Base-by-base conservation (phyloP, 306 rosid species). In the Quercus glauca region DNA sequence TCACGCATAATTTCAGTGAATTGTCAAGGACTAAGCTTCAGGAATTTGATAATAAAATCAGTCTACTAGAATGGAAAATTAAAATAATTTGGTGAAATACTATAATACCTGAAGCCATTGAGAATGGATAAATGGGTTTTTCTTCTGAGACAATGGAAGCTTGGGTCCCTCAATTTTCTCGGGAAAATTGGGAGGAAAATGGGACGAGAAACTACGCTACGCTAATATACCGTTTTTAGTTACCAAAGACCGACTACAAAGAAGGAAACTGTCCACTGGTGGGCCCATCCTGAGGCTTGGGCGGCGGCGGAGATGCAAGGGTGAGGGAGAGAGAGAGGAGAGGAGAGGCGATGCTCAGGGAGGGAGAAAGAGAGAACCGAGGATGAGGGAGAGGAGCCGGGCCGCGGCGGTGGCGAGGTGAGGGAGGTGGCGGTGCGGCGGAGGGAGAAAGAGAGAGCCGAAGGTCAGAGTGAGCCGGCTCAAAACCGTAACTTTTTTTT, bases 91-190 rank as follows among this genome's bases (percentile, higher is more conserved):
- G 4, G 18, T 55, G 18, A 19, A 28, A 6, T 1, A n/a, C 28
- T 25, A 17, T 55, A 77, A 20, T 61, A 91, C 97, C 98, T 78
- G 98, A 89, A 73, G 95, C 91, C 98, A 91, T 93, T 29, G 78
- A 70, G 49, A 21, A 71, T 11, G 71, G 56, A 69, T 75, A 65
- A 31, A 17, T 64, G 15, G 0, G 41, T 2, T 35, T 57, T 55
- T 68, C 72, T 41, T 18, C 26, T 21, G 17, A 53, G 73, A 57
- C 6, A 63, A 49, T 9, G 13, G 71, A 57, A 63, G 33, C 73
- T 31, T 35, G 25, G n/a, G 18, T 59, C 28, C 60, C 37, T 21
- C 69, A 73, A 76, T 60, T 60, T 81, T 81, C 67, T 35, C 57
- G 35, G 82, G 82, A 55, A 81, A 81, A 77, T 63, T 5, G 73